Evolutionary conservation across 768 basidiomycete genomes (phyloP), one percentile per base, ranked within the genome.

Genomic region (Mycena indigotica): DNA sequence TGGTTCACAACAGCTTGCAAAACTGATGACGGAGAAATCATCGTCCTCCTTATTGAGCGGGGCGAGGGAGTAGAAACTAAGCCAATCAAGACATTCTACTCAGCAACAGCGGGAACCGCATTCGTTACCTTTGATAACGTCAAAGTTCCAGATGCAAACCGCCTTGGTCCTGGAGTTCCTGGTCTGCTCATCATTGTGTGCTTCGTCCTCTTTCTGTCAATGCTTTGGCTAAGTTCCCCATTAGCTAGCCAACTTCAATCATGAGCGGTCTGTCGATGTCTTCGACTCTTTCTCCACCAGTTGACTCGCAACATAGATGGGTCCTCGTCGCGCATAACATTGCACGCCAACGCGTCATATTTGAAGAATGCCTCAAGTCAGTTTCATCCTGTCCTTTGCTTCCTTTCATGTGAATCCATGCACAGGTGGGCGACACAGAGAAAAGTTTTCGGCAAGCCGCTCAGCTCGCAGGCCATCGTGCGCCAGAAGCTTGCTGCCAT

Each of bases 381-480:
- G 69, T 55, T 28, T 13, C n/a, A 26, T 26, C 4, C 21, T 48
- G 44, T 44, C 21, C 6, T 13, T 23, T 23, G 41, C 15, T 15
- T 15, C 8, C n/a, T 19, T 6, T 16, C 41, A 16, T 8, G 23
- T 21, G 13, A 59, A 29, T 21, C 56, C 40, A n/a, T 53, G 51
- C 44, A 38, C 54, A 90, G 86, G 70, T 98, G 95, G 95, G 81
- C 84, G 4, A 84, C 77, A 55, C 93, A 97, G 67, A 84, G 95
- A 53, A 89, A 90, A 67, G 93, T 91, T 17, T 96, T 97, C 65
- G 95, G 95, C 49, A 94, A 92, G 71, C 89, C 87, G 1, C 78
- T 96, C 39, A 83, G 85, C 62, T 84, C 88, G 2, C 92, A 93
- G 70, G 83, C 95, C 3, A 91, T 97, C 63, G 90, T 98, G 66